Base-by-base conservation (phyloP, 1,139 yeast genomes). In the Kodamaea fungicola region DNA sequence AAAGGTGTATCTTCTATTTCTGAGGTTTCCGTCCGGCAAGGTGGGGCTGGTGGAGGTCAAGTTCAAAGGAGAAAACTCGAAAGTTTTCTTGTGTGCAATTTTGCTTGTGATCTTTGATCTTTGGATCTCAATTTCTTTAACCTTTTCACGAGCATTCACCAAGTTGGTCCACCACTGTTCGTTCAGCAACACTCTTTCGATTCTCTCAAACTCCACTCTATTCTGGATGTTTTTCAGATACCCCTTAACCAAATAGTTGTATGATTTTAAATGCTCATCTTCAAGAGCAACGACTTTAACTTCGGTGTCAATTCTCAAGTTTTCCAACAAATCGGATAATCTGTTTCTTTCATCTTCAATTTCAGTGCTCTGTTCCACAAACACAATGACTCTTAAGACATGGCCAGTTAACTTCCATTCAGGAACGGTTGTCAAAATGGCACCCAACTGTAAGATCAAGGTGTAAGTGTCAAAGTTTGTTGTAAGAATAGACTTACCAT, bases 381-480 rank as follows among this genome's bases (percentile, higher is more conserved):
- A 90, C 0, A 86, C 95, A 41, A 90, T 80, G 6, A 92, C 88
- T 39, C 98, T 70, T 28, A 92, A 57, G 8, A 60, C 64, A 51
- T 87, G 94, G 10, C 59, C 54, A 1, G 83, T 79, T 33, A 71
- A 69, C 46, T 85, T 82, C 98, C 98, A 92, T 34, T 83, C 86
- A 1, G 95, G 95, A 4, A 92, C 98, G 0, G 97, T 89, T 7
- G 86, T 79, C 43, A 92, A 64, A 45, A 92, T 90, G 1, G 96
- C 95, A 2, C 97, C 98, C 44, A 92, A 67, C 53, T 92, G 98
- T 41, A 92, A 65, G 48, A 92, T 92, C 52, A 92, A 72, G 0
- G 97, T 90, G 54, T 89, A 92, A 0, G 98, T 92, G 56, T 92
- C 98, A 55, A 92, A 88, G 54, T 92, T 92, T 1, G 96, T 87